A percentile compares a stretch with the other conserved stretches of the same genome.
These are phyloP conservation scores for Penicillium riverlandense DNA, from an alignment of 495 filamentous ascomycete genomes.

Conservation along the genomic window DNA sequence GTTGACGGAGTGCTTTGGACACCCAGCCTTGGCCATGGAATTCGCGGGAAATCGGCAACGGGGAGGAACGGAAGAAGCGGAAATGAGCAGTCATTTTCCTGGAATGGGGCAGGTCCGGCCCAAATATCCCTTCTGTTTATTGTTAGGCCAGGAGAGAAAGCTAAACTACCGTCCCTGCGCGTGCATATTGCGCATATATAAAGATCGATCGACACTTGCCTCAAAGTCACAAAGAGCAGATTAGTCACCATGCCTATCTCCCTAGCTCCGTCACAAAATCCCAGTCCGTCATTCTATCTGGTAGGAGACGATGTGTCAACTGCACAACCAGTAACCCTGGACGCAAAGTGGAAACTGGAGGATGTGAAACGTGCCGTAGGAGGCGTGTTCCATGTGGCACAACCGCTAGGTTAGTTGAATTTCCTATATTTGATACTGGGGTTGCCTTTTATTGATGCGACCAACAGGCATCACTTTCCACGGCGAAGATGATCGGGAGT, in stretches of 20 bases:
- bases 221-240: too few species aligned
- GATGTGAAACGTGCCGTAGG: slow-evolving; percentile 19
- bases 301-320: slow-evolving; percentile 16
- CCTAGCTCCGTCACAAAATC: neutral
- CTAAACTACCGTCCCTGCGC: too few species aligned
- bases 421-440: too few species aligned
- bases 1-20: too few species aligned
- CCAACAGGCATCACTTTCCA: slow-evolving; percentile 30
- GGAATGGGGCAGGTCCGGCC: too few species aligned
- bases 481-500: slow-evolving; percentile 8
- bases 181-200: neutral
- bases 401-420: slow-evolving; percentile 15
- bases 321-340: slow-evolving; percentile 9
- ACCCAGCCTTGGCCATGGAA: neutral
- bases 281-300: slow-evolving; percentile 11
- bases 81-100: too few species aligned
- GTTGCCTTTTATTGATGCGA: neutral
- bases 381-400: slow-evolving; percentile 9
- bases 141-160: too few species aligned
- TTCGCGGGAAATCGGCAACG: too few species aligned
- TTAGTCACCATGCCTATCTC: neutral
- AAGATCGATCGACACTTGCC: neutral
- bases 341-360: slow-evolving; percentile 17
- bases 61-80: too few species aligned
- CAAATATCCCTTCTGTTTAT: too few species aligned